phyloP scores from a whole-genome alignment of 2,329 filamentous ascomycete genomes.

The Botrytis sinoallii region DNA sequence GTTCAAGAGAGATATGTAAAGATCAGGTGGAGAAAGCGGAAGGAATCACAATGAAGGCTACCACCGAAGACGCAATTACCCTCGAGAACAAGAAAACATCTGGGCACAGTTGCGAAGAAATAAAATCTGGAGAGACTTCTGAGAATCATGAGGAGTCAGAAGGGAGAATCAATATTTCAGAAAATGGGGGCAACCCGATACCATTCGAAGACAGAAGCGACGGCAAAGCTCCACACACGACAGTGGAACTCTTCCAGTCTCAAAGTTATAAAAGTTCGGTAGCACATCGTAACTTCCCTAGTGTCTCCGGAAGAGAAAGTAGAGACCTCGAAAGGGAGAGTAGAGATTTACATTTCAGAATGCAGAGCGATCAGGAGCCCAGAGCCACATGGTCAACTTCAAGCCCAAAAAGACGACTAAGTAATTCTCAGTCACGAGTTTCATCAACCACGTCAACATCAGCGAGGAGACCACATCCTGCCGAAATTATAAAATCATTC shows the following conservation, averaged over 20 bases:
- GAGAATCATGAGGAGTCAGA: neutral
- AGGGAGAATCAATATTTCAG: neutral
- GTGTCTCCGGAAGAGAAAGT: neutral
- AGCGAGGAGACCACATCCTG: neutral
- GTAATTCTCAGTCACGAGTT: neutral
- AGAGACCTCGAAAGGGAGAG: too few relatives aligned
- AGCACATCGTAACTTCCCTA: neutral
- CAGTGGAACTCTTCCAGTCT: neutral
- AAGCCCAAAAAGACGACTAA: neutral
- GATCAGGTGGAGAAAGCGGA: neutral
- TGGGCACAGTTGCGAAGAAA: too few relatives aligned
- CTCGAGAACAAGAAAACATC: neutral
- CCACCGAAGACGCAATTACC: neutral
- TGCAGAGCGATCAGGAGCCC: neutral
- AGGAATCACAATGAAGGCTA: neutral
- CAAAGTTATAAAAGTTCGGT: neutral
- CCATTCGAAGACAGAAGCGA: neutral
- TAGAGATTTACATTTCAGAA: neutral
- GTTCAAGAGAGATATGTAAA: neutral
- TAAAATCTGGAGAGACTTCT: neutral
- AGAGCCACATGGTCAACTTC: neutral
- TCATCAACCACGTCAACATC: neutral
- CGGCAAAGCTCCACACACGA: neutral
- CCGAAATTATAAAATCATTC: neutral
- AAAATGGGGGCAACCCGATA: neutral